Evolutionary conservation across 2,329 filamentous ascomycete genomes (phyloP).

Genomic region (Meredithiella fracta): DNA sequence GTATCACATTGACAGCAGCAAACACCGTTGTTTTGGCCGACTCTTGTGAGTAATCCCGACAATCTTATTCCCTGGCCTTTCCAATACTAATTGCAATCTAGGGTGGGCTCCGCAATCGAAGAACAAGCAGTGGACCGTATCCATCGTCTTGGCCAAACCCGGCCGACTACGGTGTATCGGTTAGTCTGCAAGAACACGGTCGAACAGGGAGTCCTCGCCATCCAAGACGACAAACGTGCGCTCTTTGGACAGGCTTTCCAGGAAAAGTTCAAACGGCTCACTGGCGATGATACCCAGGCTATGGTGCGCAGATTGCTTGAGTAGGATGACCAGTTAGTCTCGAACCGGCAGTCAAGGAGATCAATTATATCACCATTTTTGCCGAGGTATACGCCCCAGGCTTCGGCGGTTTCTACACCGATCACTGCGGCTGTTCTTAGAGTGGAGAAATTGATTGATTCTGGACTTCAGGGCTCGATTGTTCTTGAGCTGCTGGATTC

Average conservation of each 20-base stretch:
- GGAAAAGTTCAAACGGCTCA: constrained; percentile 38
- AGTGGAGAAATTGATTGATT: too few relatives aligned
- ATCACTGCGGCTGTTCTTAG: too few relatives aligned
- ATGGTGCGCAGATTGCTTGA: constrained; percentile 11
- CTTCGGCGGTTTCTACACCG: too few relatives aligned
- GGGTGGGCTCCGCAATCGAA: constrained; percentile 90
- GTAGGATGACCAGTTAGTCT: background rate
- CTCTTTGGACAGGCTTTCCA: constrained; percentile 65
- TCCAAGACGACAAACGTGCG: constrained; percentile 64
- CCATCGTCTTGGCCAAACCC: constrained; percentile 67
- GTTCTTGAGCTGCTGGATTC: too few relatives aligned
- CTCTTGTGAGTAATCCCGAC: constrained; percentile 35
- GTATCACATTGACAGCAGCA: constrained; percentile 70
- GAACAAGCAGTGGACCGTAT: constrained; percentile 84
- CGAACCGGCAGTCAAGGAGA: background rate
- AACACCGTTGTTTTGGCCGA: constrained; percentile 74
- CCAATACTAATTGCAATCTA: constrained; percentile 12
- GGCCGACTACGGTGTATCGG: constrained; percentile 62
- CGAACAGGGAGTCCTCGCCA: constrained; percentile 62
- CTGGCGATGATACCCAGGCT: background rate
- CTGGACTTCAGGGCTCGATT: too few relatives aligned
- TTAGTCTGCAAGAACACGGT: constrained; percentile 66
- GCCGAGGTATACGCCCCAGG: too few relatives aligned
- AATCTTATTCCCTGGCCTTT: background rate
- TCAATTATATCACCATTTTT: background rate